Percentiles rank a stretch among this genome's conserved stretches.
phyloP scores from a whole-genome alignment of 1,284 basidiomycete species.

The Hypsizygus ulmarius region DNA sequence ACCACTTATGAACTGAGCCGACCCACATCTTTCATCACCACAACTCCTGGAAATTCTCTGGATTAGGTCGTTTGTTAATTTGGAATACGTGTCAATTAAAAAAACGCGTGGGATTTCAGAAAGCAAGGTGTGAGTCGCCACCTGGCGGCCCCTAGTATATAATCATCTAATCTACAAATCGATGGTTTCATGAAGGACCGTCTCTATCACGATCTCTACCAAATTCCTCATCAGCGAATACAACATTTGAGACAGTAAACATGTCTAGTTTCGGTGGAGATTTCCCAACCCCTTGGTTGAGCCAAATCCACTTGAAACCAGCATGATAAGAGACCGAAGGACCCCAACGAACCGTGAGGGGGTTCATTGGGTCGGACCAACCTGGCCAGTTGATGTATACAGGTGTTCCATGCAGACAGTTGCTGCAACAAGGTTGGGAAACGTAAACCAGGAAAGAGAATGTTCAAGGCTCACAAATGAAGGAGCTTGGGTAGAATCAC shows the following conservation, averaged over 20 bases:
- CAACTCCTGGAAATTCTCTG: too few species aligned
- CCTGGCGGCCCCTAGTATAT: background rate
- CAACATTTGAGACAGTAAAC: constrained; percentile 17
- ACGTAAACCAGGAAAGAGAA: background rate
- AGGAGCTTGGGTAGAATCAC: constrained; percentile 43
- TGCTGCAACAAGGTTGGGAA: constrained; percentile 27
- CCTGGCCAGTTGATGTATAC: constrained; percentile 45
- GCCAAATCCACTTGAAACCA: constrained; percentile 51
- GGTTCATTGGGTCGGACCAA: constrained; percentile 40
- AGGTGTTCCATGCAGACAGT: constrained; percentile 42
- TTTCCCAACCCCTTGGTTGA: constrained; percentile 32
- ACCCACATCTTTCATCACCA: too few species aligned
- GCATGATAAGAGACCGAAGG: constrained; percentile 42
- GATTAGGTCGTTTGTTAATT: too few species aligned
- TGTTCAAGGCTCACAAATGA: constrained; percentile 40
- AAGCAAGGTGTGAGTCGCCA: too few species aligned
- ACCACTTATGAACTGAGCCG: too few species aligned
- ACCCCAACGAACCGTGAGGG: constrained; percentile 41
- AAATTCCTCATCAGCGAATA: constrained; percentile 24
- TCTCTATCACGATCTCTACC: too few species aligned
- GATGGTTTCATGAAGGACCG: background rate
- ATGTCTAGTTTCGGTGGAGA: constrained; percentile 18
- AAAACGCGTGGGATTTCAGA: too few species aligned
- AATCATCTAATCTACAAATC: background rate
- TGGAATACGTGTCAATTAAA: too few species aligned